Evolutionary conservation across 2,329 filamentous ascomycete genomes (phyloP).

Genomic region (Phaeophleospora eucalypticola): DNA sequence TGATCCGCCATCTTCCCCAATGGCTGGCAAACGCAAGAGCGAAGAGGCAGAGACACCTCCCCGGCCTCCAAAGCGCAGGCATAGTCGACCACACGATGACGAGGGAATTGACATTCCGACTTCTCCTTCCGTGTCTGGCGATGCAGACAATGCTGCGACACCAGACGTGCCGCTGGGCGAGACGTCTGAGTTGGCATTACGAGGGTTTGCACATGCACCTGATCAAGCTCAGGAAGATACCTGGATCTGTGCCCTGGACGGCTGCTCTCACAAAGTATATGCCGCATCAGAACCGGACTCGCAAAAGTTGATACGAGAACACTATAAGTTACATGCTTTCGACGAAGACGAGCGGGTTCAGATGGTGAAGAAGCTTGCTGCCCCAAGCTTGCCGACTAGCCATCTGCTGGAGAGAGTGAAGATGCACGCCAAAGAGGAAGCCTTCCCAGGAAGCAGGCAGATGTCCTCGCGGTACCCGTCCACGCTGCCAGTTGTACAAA

Average conservation of each 20-base stretch:
- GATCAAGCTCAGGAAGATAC: constrained; percentile 45
- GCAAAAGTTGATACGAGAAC: constrained; percentile 55
- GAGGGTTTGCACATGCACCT: constrained; percentile 18
- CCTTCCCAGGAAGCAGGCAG: constrained; percentile 17
- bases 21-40: constrained; percentile 16
- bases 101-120: constrained; percentile 35
- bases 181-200: constrained; percentile 21
- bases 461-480: constrained; percentile 8
- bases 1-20: constrained; percentile 16
- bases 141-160: constrained; percentile 23
- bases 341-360: constrained; percentile 50
- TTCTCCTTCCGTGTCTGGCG: constrained; percentile 20
- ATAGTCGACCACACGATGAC: constrained; percentile 24
- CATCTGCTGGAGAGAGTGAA: constrained; percentile 46
- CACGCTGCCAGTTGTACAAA: constrained; percentile 1
- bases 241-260: constrained; percentile 63
- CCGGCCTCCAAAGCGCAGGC: constrained; percentile 19
- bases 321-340: constrained; percentile 59
- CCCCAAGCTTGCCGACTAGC: constrained; percentile 44
- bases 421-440: constrained; percentile 22
- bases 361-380: constrained; percentile 54
- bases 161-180: constrained; percentile 8
- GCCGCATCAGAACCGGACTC: constrained; percentile 55
- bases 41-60: constrained; percentile 5
- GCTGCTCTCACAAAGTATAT: constrained; percentile 61